A percentile compares a stretch with the other conserved stretches of the same genome.
phyloP scores from a whole-genome alignment of 192 early-diverging fungal species.

The Paraglomus brasilianum region DNA sequence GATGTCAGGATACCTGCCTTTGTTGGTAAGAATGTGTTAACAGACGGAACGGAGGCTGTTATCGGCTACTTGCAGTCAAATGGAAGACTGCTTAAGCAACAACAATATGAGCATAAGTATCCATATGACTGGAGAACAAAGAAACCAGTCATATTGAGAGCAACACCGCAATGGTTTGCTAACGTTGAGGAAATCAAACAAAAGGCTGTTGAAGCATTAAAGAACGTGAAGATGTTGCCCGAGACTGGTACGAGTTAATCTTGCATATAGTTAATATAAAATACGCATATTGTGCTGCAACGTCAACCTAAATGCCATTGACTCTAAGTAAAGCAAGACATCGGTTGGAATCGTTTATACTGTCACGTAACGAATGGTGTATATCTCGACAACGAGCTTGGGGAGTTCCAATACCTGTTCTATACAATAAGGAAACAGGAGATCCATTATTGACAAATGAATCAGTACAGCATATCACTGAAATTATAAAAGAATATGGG shows the following conservation, averaged over 20 bases:
- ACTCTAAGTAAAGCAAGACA: conserved; percentile 27
- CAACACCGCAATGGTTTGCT: conserved; percentile 85
- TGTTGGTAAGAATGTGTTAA: conserved; percentile 60
- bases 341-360: conserved; percentile 64
- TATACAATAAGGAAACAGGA: conserved; percentile 62
- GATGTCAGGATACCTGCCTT: conserved; percentile 57
- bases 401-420: conserved; percentile 80
- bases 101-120: conserved; percentile 67
- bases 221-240: conserved; percentile 59
- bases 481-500: conserved; percentile 55
- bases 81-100: conserved; percentile 48
- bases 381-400: conserved; percentile 80
- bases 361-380: conserved; percentile 76
- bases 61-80: conserved; percentile 49
- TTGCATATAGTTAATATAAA: not conserved
- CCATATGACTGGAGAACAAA: conserved; percentile 88
- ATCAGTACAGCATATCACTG: conserved; percentile 65
- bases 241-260: conserved; percentile 41
- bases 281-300: no score
- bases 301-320: no score
- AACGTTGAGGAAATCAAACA: conserved; percentile 64
- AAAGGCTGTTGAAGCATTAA: conserved; percentile 55
- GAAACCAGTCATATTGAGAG: conserved; percentile 74
- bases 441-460: conserved; percentile 62
- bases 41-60: conserved; percentile 56